phyloP scores from a whole-genome alignment of 176 grass and related monocot genomes.

The Pontederia paniculata region DNA sequence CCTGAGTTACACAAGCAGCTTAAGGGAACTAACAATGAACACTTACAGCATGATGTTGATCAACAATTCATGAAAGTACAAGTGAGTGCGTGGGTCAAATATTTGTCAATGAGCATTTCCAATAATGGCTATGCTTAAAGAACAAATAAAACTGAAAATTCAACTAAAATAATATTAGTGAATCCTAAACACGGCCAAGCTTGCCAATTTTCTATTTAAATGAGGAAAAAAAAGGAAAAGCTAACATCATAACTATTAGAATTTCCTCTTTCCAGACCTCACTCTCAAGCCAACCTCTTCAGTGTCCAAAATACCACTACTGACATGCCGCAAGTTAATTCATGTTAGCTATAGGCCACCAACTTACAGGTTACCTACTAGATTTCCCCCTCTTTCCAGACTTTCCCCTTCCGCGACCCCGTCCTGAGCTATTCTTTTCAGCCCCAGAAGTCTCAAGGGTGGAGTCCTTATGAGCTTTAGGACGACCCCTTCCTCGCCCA shows the following conservation, averaged over 20 bases:
- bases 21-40: too few species aligned
- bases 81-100: too few species aligned
- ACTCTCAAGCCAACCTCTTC: constrained; percentile 24
- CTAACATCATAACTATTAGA: constrained; percentile 14
- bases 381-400: constrained; percentile 15
- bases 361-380: background rate
- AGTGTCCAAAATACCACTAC: background rate
- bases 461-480: constrained; percentile 35
- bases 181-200: too few species aligned
- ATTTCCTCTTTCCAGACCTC: constrained; percentile 20
- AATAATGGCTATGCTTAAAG: too few species aligned
- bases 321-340: too few species aligned
- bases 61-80: too few species aligned
- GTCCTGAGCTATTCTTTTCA: constrained; percentile 30
- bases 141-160: too few species aligned
- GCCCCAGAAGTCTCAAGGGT: background rate
- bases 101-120: too few species aligned
- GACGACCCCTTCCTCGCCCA: constrained; percentile 52
- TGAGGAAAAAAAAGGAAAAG: constrained; percentile 4
- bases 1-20: too few species aligned
- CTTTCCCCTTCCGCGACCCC: constrained; percentile 40
- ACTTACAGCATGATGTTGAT: too few species aligned
- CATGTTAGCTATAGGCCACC: too few species aligned
- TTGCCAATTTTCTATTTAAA: background rate
- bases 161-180: too few species aligned